Conservation (phyloP, 805 yeast species). For the Komagataella pseudopastoris region DNA sequence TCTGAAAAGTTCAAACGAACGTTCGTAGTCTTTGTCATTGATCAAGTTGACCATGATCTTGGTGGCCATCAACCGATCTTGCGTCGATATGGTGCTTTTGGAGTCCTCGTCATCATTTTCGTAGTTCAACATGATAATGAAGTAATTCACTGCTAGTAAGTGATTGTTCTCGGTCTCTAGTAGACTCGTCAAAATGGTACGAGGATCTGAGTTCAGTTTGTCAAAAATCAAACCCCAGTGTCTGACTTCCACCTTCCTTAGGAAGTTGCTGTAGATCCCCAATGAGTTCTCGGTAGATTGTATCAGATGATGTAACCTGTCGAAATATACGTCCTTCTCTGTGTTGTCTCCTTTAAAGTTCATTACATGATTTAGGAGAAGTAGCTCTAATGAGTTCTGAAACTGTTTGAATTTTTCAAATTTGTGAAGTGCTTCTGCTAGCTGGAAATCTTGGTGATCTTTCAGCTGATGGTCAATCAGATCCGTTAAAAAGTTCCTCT, state of each 20-base stretch:
- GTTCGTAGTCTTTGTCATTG: conserved; percentile 28
- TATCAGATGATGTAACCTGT: conserved; percentile 17
- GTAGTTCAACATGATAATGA: conserved; percentile 37
- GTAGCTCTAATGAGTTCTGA: conserved; percentile 33
- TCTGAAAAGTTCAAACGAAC: conserved; percentile 40
- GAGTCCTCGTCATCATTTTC: conserved; percentile 23
- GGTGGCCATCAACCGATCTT: conserved; percentile 27
- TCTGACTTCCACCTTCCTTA: conserved; percentile 38
- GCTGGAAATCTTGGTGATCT: background rate
- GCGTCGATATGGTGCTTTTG: conserved; percentile 7
- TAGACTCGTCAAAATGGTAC: conserved; percentile 27
- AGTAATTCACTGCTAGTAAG: conserved; percentile 34
- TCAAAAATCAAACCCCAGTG: conserved; percentile 36
- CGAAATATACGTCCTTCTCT: conserved; percentile 10
- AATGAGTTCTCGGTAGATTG: conserved; percentile 16
- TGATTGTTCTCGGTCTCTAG: conserved; percentile 22
- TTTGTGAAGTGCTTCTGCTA: conserved; percentile 10
- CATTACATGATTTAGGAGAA: conserved; percentile 25
- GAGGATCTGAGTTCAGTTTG: conserved; percentile 26
- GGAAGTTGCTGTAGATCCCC: conserved; percentile 32
- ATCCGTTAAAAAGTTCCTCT: conserved; percentile 29
- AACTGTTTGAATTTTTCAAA: conserved; percentile 28
- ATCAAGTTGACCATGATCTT: conserved; percentile 29
- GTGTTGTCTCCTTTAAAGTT: conserved; percentile 2
- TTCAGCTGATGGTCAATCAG: conserved; percentile 20